These are phyloP conservation scores for Trebouxia gelatinosa DNA, from an alignment of 163 green algal species.

Conservation along the genomic window DNA sequence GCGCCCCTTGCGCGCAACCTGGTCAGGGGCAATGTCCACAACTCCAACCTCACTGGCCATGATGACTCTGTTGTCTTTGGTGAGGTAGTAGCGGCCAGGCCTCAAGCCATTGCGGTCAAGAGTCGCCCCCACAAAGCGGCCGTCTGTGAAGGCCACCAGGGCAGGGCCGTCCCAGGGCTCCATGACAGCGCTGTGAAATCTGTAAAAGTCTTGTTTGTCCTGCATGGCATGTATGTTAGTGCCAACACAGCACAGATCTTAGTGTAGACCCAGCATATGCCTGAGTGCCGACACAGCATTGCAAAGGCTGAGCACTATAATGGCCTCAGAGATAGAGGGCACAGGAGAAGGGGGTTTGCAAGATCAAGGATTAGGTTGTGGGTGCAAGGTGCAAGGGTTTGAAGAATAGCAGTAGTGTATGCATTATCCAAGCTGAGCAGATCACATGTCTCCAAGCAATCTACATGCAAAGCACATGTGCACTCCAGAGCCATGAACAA, in stretches of 20 bases:
- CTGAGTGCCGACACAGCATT: neutral
- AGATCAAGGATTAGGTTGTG: too few species aligned
- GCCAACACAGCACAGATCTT: neutral
- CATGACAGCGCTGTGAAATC: conserved; percentile 88
- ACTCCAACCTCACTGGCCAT: conserved; percentile 94
- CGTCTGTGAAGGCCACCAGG: conserved; percentile 92
- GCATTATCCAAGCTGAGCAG: too few species aligned
- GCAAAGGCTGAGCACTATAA: neutral
- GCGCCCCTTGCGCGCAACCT: conserved; percentile 88
- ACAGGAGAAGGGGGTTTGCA: neutral
- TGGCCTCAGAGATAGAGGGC: neutral
- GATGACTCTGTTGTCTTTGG: conserved; percentile 72
- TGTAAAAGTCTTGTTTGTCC: conserved; percentile 90
- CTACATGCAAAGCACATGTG: too few species aligned
- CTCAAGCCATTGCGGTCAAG: conserved; percentile 95
- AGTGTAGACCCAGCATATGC: too few species aligned
- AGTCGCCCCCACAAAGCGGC: conserved; percentile 89
- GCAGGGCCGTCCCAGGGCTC: conserved; percentile 97
- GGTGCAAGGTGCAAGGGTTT: too few species aligned
- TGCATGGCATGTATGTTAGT: conserved; percentile 34
- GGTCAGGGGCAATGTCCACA: conserved; percentile 83
- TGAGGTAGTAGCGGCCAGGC: conserved; percentile 90
- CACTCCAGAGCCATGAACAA: too few species aligned
- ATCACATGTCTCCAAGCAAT: too few species aligned
- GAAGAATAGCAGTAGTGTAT: too few species aligned